Percentiles rank a stretch among this genome's conserved stretches.
Conservation (phyloP, 2,329 filamentous ascomycete genomes). For the Biscogniauxia marginata region DNA sequence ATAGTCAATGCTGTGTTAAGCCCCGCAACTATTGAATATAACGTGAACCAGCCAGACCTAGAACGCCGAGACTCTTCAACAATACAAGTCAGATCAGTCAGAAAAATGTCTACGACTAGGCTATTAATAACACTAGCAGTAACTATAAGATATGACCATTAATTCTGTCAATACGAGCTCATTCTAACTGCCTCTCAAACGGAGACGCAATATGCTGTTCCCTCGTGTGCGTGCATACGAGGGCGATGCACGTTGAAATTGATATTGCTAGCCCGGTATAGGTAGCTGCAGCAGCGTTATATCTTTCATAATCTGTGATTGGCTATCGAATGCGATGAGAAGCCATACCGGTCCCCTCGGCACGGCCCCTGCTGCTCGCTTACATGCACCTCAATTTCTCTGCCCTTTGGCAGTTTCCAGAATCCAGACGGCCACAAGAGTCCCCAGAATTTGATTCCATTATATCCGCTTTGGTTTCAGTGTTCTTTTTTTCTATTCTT, state of each 20-base stretch:
- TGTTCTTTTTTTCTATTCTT: background rate
- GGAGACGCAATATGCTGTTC: background rate
- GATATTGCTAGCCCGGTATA: background rate
- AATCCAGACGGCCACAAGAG: background rate
- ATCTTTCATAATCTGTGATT: background rate
- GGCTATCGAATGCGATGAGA: background rate
- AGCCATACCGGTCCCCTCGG: background rate
- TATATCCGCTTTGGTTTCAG: background rate
- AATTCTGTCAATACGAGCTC: background rate
- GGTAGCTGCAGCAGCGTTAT: background rate
- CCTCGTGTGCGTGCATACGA: background rate
- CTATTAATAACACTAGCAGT: background rate
- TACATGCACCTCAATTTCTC: background rate
- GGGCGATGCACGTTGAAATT: background rate
- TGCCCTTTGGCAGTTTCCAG: background rate
- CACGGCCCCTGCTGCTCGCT: background rate
- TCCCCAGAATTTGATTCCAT: background rate
- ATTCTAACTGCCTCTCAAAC: too few relatives aligned
- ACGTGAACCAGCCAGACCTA: too few relatives aligned
- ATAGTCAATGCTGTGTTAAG: too few relatives aligned
- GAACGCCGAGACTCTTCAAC: too few relatives aligned
- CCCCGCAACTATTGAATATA: too few relatives aligned
- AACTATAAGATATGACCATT: background rate
- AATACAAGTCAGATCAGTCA: too few relatives aligned
- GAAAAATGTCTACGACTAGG: background rate